Percentiles rank a stretch among this genome's conserved stretches.
phyloP scores from a whole-genome alignment of 345 rosid species.

The Salix suchowensis region DNA sequence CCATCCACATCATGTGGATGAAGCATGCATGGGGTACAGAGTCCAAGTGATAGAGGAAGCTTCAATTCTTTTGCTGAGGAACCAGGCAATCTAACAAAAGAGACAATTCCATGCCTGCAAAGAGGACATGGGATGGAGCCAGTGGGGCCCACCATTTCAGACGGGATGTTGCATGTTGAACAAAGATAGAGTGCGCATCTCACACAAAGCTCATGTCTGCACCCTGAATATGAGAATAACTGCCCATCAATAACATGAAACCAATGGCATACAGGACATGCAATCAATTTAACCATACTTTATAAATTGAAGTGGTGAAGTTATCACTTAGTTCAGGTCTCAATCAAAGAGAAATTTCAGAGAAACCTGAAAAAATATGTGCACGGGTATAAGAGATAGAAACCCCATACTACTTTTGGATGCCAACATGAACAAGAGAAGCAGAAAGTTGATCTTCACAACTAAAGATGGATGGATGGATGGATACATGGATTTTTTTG shows the following conservation, averaged over 20 bases:
- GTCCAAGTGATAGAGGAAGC: slow-evolving; percentile 65
- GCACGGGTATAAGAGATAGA: neutral
- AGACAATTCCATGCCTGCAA: slow-evolving; percentile 80
- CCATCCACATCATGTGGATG: slow-evolving; percentile 54
- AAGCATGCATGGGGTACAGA: slow-evolving; percentile 90
- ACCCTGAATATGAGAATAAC: slow-evolving; percentile 48
- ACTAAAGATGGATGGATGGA: neutral
- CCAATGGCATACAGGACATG: neutral
- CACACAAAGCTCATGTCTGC: slow-evolving; percentile 89
- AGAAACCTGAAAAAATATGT: neutral
- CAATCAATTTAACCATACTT: neutral
- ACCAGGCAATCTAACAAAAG: slow-evolving; percentile 63
- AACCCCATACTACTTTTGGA: neutral
- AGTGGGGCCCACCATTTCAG: slow-evolving; percentile 57
- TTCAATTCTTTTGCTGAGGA: slow-evolving; percentile 60
- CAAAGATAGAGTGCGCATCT: slow-evolving; percentile 94
- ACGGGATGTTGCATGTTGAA: slow-evolving; percentile 68
- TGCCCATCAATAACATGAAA: slow-evolving; percentile 2
- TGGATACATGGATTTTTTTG: neutral
- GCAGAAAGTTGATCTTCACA: neutral
- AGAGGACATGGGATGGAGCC: slow-evolving; percentile 98
- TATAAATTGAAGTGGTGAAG: neutral
- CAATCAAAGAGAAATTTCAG: neutral
- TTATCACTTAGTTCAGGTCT: neutral
- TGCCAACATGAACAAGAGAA: neutral